These are phyloP conservation scores for Diplodia corticola DNA, from an alignment of 2,329 filamentous ascomycete genomes.

Conservation along the genomic window DNA sequence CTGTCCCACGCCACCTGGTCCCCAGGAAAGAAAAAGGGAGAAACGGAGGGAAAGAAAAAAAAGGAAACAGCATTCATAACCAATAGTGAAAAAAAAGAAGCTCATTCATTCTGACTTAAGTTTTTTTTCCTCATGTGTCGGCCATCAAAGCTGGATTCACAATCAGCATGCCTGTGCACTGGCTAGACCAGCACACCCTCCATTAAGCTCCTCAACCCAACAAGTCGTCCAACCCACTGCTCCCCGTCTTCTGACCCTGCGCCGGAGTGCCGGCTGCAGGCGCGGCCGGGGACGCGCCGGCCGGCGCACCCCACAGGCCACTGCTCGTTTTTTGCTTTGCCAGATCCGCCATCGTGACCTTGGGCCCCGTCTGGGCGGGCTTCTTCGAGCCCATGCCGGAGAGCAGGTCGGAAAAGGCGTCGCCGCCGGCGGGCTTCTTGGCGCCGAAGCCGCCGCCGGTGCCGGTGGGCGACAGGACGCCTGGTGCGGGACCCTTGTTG, in stretches of 20 bases:
- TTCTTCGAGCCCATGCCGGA: constrained; percentile 69
- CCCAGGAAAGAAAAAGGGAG: background rate
- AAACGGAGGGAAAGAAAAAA: background rate
- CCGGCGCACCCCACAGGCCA: constrained; percentile 80
- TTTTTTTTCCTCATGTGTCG: background rate
- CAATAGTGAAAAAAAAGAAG: background rate
- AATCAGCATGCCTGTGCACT: background rate
- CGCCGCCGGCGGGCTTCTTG: constrained; percentile 61
- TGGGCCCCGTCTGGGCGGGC: constrained; percentile 60
- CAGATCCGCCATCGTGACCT: constrained; percentile 84
- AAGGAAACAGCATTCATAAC: background rate
- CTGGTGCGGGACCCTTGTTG: constrained; percentile 37
- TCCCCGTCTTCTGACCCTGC: constrained; percentile 8
- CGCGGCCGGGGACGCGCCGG: background rate
- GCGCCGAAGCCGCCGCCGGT: constrained; percentile 36
- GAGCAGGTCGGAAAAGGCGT: constrained; percentile 90
- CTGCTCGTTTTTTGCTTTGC: constrained; percentile 98
- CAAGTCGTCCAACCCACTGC: constrained; percentile 22
- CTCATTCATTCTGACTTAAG: constrained; percentile 6
- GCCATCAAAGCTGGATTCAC: background rate
- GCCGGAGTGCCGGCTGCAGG: background rate
- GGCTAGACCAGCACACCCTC: background rate
- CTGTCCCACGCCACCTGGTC: background rate
- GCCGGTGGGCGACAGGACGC: constrained; percentile 39
- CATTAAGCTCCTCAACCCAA: background rate